Evolutionary conservation across 1,284 basidiomycete genomes (phyloP).

Genomic region (Apiotrichum gamsii): DNA sequence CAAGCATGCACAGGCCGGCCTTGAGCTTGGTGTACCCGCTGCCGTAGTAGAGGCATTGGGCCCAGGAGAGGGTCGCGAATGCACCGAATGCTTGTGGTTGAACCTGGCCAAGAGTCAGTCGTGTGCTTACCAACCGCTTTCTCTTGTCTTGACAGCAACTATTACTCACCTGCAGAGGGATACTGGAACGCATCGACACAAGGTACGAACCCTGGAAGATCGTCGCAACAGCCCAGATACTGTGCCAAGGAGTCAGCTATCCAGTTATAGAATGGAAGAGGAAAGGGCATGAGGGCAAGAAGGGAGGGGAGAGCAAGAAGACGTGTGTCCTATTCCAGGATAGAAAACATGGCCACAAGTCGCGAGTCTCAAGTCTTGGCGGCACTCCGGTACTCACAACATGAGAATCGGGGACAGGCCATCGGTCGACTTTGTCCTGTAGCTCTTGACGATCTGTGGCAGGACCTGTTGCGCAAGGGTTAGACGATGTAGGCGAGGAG

Average conservation of each 20-base stretch:
- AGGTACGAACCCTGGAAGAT: slow-evolving; percentile 65
- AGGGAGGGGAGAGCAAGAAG: no score
- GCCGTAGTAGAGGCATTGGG: slow-evolving; percentile 60
- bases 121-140: no score
- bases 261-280: no score
- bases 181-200: slow-evolving; percentile 62
- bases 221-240: slow-evolving; percentile 60
- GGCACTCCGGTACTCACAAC: slow-evolving; percentile 46
- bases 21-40: slow-evolving; percentile 39
- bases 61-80: slow-evolving; percentile 60
- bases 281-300: no score
- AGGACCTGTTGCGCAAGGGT: no score
- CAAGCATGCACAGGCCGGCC: slow-evolving; percentile 46
- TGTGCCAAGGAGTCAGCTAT: slow-evolving; percentile 9
- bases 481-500: no score
- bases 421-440: slow-evolving; percentile 62
- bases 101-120: no score
- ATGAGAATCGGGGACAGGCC: slow-evolving; percentile 67
- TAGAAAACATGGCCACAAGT: no score
- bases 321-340: no score
- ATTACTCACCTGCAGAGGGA: slow-evolving; percentile 52
- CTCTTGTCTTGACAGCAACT: no score
- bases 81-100: slow-evolving; percentile 69
- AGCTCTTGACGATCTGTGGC: slow-evolving; percentile 65
- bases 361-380: no score